These are phyloP conservation scores for Conticribra weissflogii DNA, from an alignment of 108 stramenopile genomes.

Conservation along the genomic window DNA sequence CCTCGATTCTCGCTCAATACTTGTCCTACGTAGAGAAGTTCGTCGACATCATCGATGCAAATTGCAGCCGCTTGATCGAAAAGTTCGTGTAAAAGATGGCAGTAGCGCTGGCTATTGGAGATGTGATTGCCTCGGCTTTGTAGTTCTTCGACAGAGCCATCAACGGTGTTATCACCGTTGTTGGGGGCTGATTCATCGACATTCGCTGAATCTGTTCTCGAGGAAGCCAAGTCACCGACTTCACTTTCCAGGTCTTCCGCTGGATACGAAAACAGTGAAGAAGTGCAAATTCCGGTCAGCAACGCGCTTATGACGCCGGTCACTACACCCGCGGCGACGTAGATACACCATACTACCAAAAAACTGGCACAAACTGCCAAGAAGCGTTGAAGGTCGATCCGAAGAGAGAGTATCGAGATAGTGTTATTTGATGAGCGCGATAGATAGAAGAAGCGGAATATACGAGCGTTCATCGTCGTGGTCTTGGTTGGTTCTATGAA, in stretches of 20 bases:
- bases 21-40: slow-evolving; percentile 29
- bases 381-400: slow-evolving; percentile 6
- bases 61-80: slow-evolving; percentile 14
- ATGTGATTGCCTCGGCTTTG: neutral
- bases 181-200: slow-evolving; percentile 13
- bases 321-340: slow-evolving; percentile 1
- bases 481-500: too few relatives aligned
- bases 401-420: too few relatives aligned
- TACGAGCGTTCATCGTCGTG: too few relatives aligned
- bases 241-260: neutral
- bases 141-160: neutral
- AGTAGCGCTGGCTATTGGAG: slow-evolving; percentile 5
- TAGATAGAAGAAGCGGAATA: too few relatives aligned
- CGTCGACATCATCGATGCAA: slow-evolving; percentile 26
- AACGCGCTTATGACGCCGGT: slow-evolving; percentile 18
- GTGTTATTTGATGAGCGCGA: too few relatives aligned
- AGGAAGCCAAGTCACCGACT: slow-evolving; percentile 5
- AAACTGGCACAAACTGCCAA: slow-evolving; percentile 1
- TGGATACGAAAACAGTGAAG: slow-evolving; percentile 15
- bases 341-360: slow-evolving; percentile 8
- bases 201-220: slow-evolving; percentile 5
- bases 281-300: slow-evolving; percentile 15
- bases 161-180: neutral
- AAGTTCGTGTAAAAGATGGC: slow-evolving; percentile 10
- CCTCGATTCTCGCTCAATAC: slow-evolving; percentile 33